Base-by-base conservation (phyloP, 176 grass and related monocot genomes). In the Guadua angustifolia region DNA sequence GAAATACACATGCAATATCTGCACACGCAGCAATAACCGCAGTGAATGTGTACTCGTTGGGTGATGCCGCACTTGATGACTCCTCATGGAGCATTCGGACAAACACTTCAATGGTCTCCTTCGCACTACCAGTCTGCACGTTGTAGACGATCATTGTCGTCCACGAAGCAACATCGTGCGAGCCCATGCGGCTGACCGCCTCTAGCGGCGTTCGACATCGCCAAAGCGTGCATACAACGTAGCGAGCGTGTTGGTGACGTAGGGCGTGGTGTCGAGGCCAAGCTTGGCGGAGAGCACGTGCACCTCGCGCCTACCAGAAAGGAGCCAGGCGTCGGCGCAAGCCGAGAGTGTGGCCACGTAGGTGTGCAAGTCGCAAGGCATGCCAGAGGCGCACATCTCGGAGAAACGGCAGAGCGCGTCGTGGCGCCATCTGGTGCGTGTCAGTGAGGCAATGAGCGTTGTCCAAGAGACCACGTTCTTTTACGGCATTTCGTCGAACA, bases 31-130 rank as follows among this genome's bases (percentile, higher is more conserved):
- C 72, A 46, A 91, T 83, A 44, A 94, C 84, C 0, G 79, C 72
- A 33, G 92, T 84, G 52, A 84, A 91, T n/a, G 89, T 94, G 62
- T 89, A 91, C 38, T 89, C 89, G 51, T 94, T 91, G 7, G 89
- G 89, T 2, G 50, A 56, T 3, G 82, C 83, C 19, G 68, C 58
- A 21, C 67, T 66, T 11, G 83, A 65, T 32, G 70, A 9, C 16
- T 82, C 79, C 1, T 75, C 78, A 9, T 35, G 25, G 39, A 79
- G 79, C 86, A 94, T 91, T 73, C 60, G 38, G 69, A 87, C 6
- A 67, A 94, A 94, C 24, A 79, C 66, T 13, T 67, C 68, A 7
- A 89, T 40, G 13, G 89, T 90, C 49, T 92, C 87, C 44, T 73
- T 62, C 9, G 68, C 71, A 11, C 82, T 85, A n/a, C 75, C 81